Base-by-base conservation (phyloP, 108 stramenopile species). In the Fistulifera pelliculosa region DNA sequence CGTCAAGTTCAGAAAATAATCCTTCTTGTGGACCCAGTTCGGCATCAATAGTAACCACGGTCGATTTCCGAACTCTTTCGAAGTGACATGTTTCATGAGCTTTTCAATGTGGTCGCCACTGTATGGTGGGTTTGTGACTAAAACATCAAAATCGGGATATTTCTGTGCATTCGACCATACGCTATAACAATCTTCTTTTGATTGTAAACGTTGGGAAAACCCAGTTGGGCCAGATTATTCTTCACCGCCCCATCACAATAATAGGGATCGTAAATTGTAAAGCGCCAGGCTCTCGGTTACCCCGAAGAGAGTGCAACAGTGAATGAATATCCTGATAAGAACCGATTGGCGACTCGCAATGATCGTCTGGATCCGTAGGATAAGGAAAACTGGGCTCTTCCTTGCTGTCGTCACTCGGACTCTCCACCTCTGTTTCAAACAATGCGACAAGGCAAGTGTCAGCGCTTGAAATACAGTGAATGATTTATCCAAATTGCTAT, bases 81-180 rank as follows among this genome's bases (percentile, higher is more conserved):
- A 70, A 0, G 74, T 68, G 1, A 89, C 26, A 58, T 85, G 80
- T 12, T 62, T 38, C 54, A 98, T 74, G 16, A 98, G 70, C 50
- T 60, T 70, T 54, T 88, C 85, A 27, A 95, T 80, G 62, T 99
- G 98, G 47, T 96, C 95, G 1, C 62, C 88, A 41, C 77, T 81
- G 61, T 97, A 99, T 0, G 98, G 98, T 15, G 98, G 98, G 62
- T 99, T 99, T 1, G 98, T 97, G 23, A 97, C 54, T 1, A 99
- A 58, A 0, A 95, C 75, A 63, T 99, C 94, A 56, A 74, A 76
- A 7, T 49, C 38, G 0, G 96, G 94, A 28, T 17, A 27, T 19
- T 52, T 40, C 1, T 23, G n/a, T 17, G 40, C 24, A 25, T 59
- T n/a, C 26, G 55, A 56, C 84, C 84, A 90, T 23, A 75, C 57